Conservation (phyloP, 148 eudicot genomes). For the Rhododendron kiyosumense region DNA sequence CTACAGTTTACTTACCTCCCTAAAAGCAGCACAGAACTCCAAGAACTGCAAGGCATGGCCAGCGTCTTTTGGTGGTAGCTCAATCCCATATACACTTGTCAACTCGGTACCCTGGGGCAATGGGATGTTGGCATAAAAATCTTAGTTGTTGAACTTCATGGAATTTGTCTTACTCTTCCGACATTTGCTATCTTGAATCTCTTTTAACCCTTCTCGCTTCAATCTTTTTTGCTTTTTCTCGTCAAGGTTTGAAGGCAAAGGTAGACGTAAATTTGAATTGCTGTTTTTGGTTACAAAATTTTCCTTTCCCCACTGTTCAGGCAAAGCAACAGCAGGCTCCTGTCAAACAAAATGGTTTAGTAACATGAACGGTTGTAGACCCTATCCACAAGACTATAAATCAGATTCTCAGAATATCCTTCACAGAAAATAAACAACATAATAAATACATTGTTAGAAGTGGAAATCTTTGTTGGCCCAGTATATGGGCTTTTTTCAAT, state of each 20-base stretch:
- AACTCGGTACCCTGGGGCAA: constrained; percentile 66
- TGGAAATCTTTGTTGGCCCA: constrained; percentile 24
- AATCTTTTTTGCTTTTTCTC: constrained; percentile 36
- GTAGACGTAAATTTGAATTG: constrained; percentile 6
- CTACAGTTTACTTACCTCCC: constrained; percentile 45
- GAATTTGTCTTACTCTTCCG: constrained; percentile 11
- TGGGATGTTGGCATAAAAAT: constrained; percentile 21
- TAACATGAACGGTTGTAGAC: background rate
- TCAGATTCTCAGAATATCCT: background rate
- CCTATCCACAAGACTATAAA: background rate
- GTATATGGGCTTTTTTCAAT: constrained; percentile 15
- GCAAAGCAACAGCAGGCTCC: constrained; percentile 21
- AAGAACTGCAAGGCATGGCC: constrained; percentile 78
- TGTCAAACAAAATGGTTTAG: background rate
- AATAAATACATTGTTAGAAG: constrained; percentile 17
- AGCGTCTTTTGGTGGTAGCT: constrained; percentile 53
- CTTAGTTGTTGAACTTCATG: constrained; percentile 6
- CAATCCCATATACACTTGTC: constrained; percentile 50
- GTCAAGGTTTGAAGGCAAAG: constrained; percentile 10
- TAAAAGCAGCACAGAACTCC: constrained; percentile 79
- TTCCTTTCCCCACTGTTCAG: constrained; percentile 53
- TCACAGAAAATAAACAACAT: background rate
- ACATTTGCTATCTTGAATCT: constrained; percentile 19
- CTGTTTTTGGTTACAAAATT: constrained; percentile 30
- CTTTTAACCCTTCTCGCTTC: constrained; percentile 22